Evolutionary conservation across 345 rosid genomes (phyloP), one percentile per base, ranked within the genome.

Genomic region (Rhodamnia rubescens): DNA sequence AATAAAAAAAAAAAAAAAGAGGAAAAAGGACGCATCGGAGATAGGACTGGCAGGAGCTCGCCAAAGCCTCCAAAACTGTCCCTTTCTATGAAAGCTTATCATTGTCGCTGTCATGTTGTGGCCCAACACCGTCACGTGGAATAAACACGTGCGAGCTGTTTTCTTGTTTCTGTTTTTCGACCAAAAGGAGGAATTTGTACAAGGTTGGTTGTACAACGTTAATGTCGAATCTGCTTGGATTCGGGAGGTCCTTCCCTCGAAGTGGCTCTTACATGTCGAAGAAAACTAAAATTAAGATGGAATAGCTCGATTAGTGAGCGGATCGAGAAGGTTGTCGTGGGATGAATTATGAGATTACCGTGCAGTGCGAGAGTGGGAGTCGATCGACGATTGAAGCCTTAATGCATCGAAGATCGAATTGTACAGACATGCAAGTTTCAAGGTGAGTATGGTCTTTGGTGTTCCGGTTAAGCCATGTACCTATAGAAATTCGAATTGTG

Each of bases 181-280:
- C 21, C 2, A 5, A 20, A 61, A 14, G 11, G 75, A 29, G 75
- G 55, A 29, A 1, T 10, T 2, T 50, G 14, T 50, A 11, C 24
- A 6, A 29, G 16, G 0, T 15, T 61, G 52, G 52, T 50, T 1
- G 74, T 29, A 0, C 42, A 1, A 0, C 4, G 10, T 61, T 29
- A 8, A 20, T 15, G 74, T 29, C 20, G 11, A 20, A 14, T 29
- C 74, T 7, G 9, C 74, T 61, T 61, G 40, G 74, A 18, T 15
- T 20, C 42, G 21, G 42, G 11, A 61, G 74, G 74, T 9, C 11
- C 1, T 1, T 61, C 40, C 32, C 1, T 61, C 42, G 42, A 61
- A 0, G 40, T 6, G 40, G 51, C 51, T 49, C 51, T 49, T 47
- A 47, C 50, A 47, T 9, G 1, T 8, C 47, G 50, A 10, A 50